Evolutionary conservation across 2,329 filamentous ascomycete genomes (phyloP).

Genomic region (Neopestalotiopsis sp.): DNA sequence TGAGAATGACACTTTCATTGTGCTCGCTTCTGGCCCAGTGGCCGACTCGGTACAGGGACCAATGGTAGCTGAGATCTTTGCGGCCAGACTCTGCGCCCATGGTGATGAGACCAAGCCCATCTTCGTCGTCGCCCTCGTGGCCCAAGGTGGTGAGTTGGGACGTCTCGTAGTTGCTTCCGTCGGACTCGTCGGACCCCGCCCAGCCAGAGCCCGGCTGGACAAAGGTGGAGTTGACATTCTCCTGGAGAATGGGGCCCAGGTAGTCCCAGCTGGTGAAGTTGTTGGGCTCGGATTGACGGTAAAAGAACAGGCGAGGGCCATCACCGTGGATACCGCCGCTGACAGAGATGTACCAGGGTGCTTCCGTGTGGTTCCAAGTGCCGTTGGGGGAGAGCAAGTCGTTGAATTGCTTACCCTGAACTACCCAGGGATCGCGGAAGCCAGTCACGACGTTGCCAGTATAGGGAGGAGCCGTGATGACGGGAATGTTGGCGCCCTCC

Average conservation of each 20-base stretch:
- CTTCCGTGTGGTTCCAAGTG: not conserved
- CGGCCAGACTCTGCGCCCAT: not conserved
- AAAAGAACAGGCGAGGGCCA: not conserved
- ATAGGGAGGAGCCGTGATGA: not conserved
- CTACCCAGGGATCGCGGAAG: not conserved
- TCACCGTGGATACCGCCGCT: not conserved
- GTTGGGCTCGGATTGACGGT: not conserved
- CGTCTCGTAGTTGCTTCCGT: not conserved
- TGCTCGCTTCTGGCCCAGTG: constrained; percentile 1
- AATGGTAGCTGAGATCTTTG: not conserved
- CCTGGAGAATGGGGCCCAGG: not conserved
- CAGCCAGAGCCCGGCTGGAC: not conserved
- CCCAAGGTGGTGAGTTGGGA: not conserved
- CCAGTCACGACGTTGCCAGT: not conserved
- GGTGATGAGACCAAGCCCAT: not conserved
- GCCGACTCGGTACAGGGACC: not conserved
- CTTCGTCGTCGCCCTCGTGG: not conserved
- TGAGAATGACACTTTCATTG: not conserved
- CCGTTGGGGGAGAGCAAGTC: not conserved
- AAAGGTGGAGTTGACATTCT: not conserved
- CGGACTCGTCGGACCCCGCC: not conserved
- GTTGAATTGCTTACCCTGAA: not conserved
- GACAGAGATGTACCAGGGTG: not conserved
- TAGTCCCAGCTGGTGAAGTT: constrained; percentile 2
- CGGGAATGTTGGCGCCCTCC: not conserved